Evolutionary conservation across 139 green algal genomes (phyloP).

Genomic region (Chlamydomonas sphaeroides): DNA sequence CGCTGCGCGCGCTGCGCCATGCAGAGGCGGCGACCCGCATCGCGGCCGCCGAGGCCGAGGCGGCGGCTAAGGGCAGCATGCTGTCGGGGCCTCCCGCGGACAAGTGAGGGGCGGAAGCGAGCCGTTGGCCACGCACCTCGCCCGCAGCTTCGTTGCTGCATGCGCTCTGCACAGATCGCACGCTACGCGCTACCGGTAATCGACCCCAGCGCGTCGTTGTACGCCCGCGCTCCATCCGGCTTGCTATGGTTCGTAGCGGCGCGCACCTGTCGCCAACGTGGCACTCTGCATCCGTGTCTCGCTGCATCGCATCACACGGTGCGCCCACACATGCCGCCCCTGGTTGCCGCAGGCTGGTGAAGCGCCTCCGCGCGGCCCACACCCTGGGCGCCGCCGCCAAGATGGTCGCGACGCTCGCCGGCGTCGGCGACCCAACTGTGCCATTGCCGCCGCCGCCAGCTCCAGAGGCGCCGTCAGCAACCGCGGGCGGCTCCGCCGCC

Average conservation of each 20-base stretch:
- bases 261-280: no score
- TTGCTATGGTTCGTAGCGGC: no score
- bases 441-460: not conserved
- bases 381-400: constrained; percentile 18
- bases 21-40: constrained; percentile 21
- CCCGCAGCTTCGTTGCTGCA: no score
- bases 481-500: not conserved
- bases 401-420: constrained; percentile 26
- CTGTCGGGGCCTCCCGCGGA: constrained; percentile 19
- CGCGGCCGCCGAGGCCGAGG: not conserved
- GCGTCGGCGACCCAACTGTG: not conserved
- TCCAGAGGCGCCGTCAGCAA: not conserved
- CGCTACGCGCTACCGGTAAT: no score
- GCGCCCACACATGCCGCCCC: no score
- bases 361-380: constrained; percentile 23
- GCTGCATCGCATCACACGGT: no score
- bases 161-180: no score
- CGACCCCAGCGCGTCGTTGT: no score
- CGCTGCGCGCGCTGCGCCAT: constrained; percentile 33
- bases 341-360: constrained; percentile 18
- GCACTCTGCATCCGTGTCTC: no score
- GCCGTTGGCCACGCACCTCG: no score
- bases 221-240: no score
- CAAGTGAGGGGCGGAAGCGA: constrained; percentile 1
- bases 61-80: constrained; percentile 1